phyloP scores from a whole-genome alignment of 257 asterid genomes.

The Solanum paucissectum region DNA sequence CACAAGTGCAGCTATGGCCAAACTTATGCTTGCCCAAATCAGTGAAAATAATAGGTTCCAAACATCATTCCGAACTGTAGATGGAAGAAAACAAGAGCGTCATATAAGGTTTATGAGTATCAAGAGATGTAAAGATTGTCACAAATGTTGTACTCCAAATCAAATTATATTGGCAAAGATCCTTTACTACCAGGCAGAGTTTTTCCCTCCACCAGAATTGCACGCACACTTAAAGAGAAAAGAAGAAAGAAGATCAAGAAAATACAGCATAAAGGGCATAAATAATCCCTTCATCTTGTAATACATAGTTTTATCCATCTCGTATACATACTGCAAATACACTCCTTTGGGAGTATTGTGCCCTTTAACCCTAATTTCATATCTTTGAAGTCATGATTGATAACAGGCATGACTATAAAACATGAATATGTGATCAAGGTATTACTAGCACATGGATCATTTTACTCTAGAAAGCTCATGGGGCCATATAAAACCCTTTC shows the following conservation, averaged over 20 bases:
- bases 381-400: not conserved
- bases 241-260: not conserved
- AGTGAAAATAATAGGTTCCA: constrained; percentile 60
- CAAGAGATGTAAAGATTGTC: not conserved
- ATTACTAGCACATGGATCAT: not conserved
- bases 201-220: not conserved
- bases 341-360: not conserved
- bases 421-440: not conserved
- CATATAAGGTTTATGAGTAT: not conserved
- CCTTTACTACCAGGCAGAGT: not conserved
- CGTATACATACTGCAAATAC: not conserved
- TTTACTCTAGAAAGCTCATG: not conserved
- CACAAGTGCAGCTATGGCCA: constrained; percentile 50
- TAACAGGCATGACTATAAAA: not conserved
- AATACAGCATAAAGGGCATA: not conserved
- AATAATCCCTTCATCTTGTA: not conserved
- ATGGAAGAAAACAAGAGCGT: not conserved
- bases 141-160: not conserved
- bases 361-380: not conserved
- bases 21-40: constrained; percentile 73
- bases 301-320: not conserved
- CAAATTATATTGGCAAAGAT: not conserved
- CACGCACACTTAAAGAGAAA: not conserved
- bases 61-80: constrained; percentile 44
- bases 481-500: not conserved